Base-by-base conservation (phyloP, 805 yeast genomes). In the Ascoidea asiatica region DNA sequence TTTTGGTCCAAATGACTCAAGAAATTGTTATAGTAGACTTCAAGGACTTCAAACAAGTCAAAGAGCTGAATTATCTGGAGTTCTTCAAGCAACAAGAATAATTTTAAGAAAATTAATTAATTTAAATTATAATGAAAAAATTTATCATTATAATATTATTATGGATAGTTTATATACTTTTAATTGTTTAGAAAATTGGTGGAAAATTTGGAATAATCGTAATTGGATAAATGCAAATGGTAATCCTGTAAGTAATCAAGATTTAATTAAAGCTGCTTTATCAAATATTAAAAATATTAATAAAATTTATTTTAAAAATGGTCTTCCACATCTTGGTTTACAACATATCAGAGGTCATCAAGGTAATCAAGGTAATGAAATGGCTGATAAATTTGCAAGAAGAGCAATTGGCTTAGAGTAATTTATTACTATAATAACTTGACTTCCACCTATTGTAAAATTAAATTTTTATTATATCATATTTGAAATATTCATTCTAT, bases 41-140 rank as follows among this genome's bases (percentile, higher is more conserved):
- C 38, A 17, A 1, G 68, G 65, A 2, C 8, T 15, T 29, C 87
- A 79, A 35, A 85, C 95, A 1, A 88, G 87, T 53, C 88, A 84
- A 51, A 62, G 85, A 38, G 92, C 95, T 1, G 97, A 89, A 59
- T 69, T 88, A 8, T 57, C 63, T 11, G 96, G 95, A 0, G 68
- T 83, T 17, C 55, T 61, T 4, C 66, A 65, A 33, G 94, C 92
- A 0, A 55, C 82, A 46, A 56, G 57, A 5, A 52, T 54, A 5
- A 67, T 79, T 19, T 42, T 50, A 1, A 21, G 47, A 1, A 72
- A 66, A 20, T 56, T 68, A 45, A 51, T 54, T 3, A 50, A 55
- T 20, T 53, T 52, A 33, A 52, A 49, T 0, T 47, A 53, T 1
- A 52, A 48, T 3, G 46, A 45, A 1, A 48, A 49, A 15, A 40